Evolutionary conservation across 805 yeast genomes (phyloP).

Genomic region (Candida peoriensis): DNA sequence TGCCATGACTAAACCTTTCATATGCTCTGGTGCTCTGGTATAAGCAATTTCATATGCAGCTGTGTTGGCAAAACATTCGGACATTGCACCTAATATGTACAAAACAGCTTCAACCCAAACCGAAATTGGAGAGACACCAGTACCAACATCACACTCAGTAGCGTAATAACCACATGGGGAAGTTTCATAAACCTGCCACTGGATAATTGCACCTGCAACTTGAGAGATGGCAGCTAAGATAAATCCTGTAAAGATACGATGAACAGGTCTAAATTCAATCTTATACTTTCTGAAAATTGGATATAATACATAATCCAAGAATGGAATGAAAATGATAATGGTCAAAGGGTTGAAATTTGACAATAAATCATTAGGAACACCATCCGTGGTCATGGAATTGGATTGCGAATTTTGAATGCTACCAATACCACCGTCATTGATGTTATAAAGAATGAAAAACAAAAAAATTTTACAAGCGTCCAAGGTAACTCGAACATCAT

Average conservation of each 20-base stretch:
- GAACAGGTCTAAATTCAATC: conserved; percentile 59
- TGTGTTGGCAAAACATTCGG: conserved; percentile 73
- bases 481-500: conserved; percentile 60
- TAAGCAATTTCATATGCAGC: conserved; percentile 81
- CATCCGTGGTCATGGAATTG: conserved; percentile 64
- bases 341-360: conserved; percentile 72
- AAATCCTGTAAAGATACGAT: conserved; percentile 68
- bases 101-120: conserved; percentile 63
- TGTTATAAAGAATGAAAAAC: conserved; percentile 68
- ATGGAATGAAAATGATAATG: conserved; percentile 70
- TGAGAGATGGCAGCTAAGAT: conserved; percentile 42
- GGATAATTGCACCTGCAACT: conserved; percentile 51
- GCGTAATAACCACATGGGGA: conserved; percentile 72
- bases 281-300: conserved; percentile 43
- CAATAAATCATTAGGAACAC: conserved; percentile 74
- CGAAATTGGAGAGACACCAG: conserved; percentile 37
- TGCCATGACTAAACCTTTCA: conserved; percentile 39
- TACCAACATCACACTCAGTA: conserved; percentile 36
- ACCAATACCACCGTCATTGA: conserved; percentile 64
- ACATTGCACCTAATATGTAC: conserved; percentile 62
- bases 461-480: conserved; percentile 68
- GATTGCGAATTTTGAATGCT: conserved; percentile 41
- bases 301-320: conserved; percentile 53
- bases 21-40: conserved; percentile 66
- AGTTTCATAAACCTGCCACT: conserved; percentile 57